These are phyloP conservation scores for Vitis vinifera DNA, from an alignment of 164 flowering plant species.

Conservation along the genomic window DNA sequence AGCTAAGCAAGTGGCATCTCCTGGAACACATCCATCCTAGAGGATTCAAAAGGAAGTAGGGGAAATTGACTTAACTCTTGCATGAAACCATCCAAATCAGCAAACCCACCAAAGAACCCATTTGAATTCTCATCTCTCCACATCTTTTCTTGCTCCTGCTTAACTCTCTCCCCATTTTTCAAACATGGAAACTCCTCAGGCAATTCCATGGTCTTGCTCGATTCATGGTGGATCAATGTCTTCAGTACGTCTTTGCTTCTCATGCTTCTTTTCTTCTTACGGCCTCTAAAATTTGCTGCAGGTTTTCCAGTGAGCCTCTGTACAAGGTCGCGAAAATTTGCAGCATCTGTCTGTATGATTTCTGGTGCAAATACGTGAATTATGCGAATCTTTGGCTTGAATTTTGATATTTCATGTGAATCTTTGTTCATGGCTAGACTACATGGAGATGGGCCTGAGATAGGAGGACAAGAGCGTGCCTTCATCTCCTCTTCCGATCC, in stretches of 20 bases:
- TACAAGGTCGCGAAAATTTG: constrained; percentile 38
- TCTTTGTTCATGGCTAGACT: constrained; percentile 20
- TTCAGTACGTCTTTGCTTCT: background rate
- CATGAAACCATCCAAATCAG: constrained; percentile 26
- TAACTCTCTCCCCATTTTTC: background rate
- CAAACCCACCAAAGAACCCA: constrained; percentile 20
- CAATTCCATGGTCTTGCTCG: background rate
- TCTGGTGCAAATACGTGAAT: constrained; percentile 45
- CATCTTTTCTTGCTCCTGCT: constrained; percentile 9
- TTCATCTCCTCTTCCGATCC: constrained; percentile 3
- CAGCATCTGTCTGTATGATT: constrained; percentile 43
- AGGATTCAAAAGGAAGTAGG: constrained; percentile 3
- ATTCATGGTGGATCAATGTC: background rate
- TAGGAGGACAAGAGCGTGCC: background rate
- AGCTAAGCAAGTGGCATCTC: constrained; percentile 8
- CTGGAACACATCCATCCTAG: constrained; percentile 9
- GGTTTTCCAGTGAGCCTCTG: constrained; percentile 50
- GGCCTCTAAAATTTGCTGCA: background rate
- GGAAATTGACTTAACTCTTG: constrained; percentile 18
- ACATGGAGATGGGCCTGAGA: background rate
- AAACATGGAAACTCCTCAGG: background rate
- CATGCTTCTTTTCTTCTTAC: background rate
- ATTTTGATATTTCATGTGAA: constrained; percentile 23
- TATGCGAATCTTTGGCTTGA: constrained; percentile 39
- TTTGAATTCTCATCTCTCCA: constrained; percentile 6